Evolutionary conservation across 345 rosid genomes (phyloP), one percentile per base, ranked within the genome.

Genomic region (Mercurialis annua): DNA sequence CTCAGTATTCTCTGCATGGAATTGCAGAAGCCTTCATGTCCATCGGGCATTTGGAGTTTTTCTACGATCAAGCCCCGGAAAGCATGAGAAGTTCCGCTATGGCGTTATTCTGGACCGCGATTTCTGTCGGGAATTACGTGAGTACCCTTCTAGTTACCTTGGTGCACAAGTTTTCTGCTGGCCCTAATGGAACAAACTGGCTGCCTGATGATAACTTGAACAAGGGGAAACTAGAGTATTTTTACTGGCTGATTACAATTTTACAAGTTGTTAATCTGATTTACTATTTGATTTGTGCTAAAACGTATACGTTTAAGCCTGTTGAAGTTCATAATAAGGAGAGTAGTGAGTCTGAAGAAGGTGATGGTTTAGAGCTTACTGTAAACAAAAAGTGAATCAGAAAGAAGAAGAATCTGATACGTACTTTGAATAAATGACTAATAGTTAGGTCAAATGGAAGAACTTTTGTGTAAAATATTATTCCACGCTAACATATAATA

Each of bases 21-120:
- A 67, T 89, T 18, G 98, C 96, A 0, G 98, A 92, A 66, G 92
- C 98, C 4, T 92, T 89, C 68, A 87, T 89, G 92, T 78, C 94
- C 0, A 89, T 92, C 10, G 96, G 96, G n/a, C 94, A 87, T 61
- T 53, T 87, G 20, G 96, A 89, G 67, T 89, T 92, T 68, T 86
- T 92, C 80, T 89, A 89, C 36, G 96, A 87, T 61, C 96, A 90
- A 60, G 81, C 96, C 4, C 98, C 98, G 0, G 95, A 90, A 68
- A 87, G 96, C 75, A 92, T 89, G 98, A 84, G 93, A 65, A 90
- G 92, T 65, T 82, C 86, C 0, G 96, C 96, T 26, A 79, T 80
- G 29, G 90, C 92, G 0, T 71, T 92, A 48, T 89, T 89, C 62
- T 92, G 96, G 98, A 67, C 77, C 27, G 77, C 92, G 5, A 87